Evolutionary conservation across 176 grass and related monocot species (phyloP).

Genomic region (maize (Zea mays)): DNA sequence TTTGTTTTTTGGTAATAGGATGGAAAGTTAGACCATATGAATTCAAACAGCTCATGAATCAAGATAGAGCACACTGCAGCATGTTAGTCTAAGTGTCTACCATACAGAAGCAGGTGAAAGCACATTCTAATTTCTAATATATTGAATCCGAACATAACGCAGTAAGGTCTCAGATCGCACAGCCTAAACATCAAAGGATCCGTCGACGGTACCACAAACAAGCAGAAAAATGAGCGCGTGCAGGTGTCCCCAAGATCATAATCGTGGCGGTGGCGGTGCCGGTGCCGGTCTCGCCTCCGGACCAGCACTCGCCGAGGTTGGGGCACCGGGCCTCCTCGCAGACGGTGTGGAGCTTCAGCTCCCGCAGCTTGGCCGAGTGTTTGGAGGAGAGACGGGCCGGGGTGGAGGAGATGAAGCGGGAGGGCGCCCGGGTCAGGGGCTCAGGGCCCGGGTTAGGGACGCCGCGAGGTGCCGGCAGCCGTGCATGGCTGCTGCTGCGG

Average conservation of each 20-base stretch:
- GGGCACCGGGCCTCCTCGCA: constrained; percentile 96
- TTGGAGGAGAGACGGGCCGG: constrained; percentile 53
- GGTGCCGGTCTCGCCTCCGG: constrained; percentile 80
- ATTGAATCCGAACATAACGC: not conserved
- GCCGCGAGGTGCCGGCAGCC: constrained; percentile 33
- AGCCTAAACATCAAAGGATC: not conserved
- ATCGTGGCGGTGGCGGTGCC: constrained; percentile 90
- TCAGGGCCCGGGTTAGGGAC: constrained; percentile 16
- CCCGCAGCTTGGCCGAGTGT: constrained; percentile 83
- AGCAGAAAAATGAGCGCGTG: constrained; percentile 42
- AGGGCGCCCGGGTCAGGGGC: not conserved
- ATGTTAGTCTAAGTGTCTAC: constrained; percentile 3
- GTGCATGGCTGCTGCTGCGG: constrained; percentile 32
- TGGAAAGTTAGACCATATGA: not conserved
- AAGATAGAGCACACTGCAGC: not conserved
- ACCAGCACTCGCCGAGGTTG: constrained; percentile 92
- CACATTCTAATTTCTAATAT: not conserved
- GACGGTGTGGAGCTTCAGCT: constrained; percentile 92
- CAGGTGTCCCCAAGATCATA: constrained; percentile 99
- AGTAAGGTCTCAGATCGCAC: not conserved
- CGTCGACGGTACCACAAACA: not conserved
- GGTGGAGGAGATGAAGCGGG: constrained; percentile 47
- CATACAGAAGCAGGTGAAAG: not conserved
- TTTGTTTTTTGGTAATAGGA: not conserved
- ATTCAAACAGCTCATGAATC: not conserved